Percentiles rank a stretch among this genome's conserved stretches.
phyloP scores from a whole-genome alignment of 495 filamentous ascomycete genomes.

The Clohesyomyces aquaticus region DNA sequence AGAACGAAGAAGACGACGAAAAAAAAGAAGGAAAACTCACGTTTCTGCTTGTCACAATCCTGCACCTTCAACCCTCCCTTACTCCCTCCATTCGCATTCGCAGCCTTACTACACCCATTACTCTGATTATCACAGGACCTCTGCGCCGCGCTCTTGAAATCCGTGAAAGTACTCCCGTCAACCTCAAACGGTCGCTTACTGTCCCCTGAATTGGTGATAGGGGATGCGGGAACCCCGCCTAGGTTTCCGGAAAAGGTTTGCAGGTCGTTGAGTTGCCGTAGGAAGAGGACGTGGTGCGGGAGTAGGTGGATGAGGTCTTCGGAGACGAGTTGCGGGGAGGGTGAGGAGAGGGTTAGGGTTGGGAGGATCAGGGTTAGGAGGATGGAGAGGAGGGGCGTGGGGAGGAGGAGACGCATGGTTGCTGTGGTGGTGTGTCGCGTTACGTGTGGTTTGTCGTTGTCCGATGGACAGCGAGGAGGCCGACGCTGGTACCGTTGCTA shows the following conservation, averaged over 20 bases:
- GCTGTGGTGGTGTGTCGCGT: background rate
- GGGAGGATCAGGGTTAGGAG: constrained; percentile 17
- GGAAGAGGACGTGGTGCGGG: constrained; percentile 35
- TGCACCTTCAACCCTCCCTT: constrained; percentile 20
- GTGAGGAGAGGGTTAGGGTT: constrained; percentile 13
- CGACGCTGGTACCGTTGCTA: too few relatives aligned
- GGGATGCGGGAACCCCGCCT: constrained; percentile 56
- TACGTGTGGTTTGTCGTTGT: too few relatives aligned
- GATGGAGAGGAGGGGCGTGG: constrained; percentile 4
- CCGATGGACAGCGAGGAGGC: too few relatives aligned
- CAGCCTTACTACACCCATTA: constrained; percentile 24
- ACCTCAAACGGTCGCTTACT: constrained; percentile 58
- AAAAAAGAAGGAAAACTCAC: constrained; percentile 7
- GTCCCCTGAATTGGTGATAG: constrained; percentile 51
- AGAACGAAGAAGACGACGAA: too few relatives aligned
- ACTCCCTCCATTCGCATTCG: constrained; percentile 19
- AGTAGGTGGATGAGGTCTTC: constrained; percentile 22
- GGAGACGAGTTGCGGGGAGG: constrained; percentile 15
- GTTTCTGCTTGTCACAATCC: constrained; percentile 34
- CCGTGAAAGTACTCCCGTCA: constrained; percentile 56
- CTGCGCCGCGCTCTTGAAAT: constrained; percentile 31
- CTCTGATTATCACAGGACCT: constrained; percentile 37
- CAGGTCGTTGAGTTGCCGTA: constrained; percentile 49
- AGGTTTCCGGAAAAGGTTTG: constrained; percentile 62
- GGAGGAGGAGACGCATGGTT: constrained; percentile 1